Percentiles rank a stretch among this genome's conserved stretches.
Conservation (phyloP, 176 grass and related monocot species). For the Calamus simplicifolius region DNA sequence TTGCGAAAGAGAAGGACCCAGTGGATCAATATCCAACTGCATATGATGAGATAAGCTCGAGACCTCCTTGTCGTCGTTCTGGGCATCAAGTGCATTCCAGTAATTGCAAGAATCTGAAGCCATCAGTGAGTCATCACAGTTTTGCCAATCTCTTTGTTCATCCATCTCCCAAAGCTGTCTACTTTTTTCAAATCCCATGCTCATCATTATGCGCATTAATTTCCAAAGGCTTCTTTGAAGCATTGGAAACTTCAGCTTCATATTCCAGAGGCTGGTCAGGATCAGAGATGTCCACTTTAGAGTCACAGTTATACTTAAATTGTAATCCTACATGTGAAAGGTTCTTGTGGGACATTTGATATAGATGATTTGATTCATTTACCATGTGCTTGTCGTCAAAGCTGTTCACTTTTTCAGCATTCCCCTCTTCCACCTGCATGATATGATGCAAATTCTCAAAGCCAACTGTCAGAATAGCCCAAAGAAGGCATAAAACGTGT, state of each 20-base stretch:
- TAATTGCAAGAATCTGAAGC: slow-evolving; percentile 57
- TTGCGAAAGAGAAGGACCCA: slow-evolving; percentile 63
- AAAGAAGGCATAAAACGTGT: no score
- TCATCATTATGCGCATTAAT: slow-evolving; percentile 4
- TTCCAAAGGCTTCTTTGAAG: background rate
- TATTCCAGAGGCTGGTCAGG: slow-evolving; percentile 5
- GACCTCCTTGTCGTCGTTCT: slow-evolving; percentile 34
- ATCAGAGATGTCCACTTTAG: background rate
- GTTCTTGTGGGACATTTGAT: background rate
- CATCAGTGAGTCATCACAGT: slow-evolving; percentile 56
- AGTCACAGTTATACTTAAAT: background rate
- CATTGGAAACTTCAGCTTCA: slow-evolving; percentile 5
- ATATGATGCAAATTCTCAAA: background rate
- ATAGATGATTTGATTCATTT: background rate
- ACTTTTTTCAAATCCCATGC: slow-evolving; percentile 53
- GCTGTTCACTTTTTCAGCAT: background rate
- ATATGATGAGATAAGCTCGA: slow-evolving; percentile 45
- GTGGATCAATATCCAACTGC: slow-evolving; percentile 56
- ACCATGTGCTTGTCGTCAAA: background rate
- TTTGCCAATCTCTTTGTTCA: slow-evolving; percentile 59
- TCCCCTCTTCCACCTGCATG: slow-evolving; percentile 14
- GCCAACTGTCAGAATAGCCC: no score
- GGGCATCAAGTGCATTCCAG: slow-evolving; percentile 64
- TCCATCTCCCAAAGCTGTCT: slow-evolving; percentile 98
- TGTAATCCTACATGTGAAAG: background rate